Evolutionary conservation across 2,329 filamentous ascomycete species (phyloP), one percentile per base, ranked within the genome.

Genomic region (Exserohilum rostratum): DNA sequence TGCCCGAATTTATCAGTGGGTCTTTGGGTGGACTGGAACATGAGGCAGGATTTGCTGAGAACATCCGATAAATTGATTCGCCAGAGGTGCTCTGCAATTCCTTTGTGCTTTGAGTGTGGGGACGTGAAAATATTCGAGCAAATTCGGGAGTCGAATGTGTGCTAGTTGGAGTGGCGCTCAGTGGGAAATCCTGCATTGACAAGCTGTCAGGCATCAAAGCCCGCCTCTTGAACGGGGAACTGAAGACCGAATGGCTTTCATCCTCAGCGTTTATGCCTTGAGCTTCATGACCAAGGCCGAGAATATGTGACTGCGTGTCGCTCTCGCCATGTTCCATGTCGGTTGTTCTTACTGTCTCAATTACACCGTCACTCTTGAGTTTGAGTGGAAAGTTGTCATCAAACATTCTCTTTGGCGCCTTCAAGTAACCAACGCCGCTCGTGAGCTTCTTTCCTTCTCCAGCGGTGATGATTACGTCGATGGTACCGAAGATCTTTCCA

Each of bases 381-480:
- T 29, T 18, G 2, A 62, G 15, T 12, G 52, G 29, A 37, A 59
- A 73, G 29, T 57, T 58, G 5, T 58, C 46, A 35, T 72, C 70
- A 5, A 31, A 18, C 46, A 73, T 54, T 27, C 66, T 61, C 31
- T 58, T 58, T 20, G 71, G 70, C 11, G 46, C 45, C 39, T 64
- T 68, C 12, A 70, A 25, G 44, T 71, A 72, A n/a, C 33, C 46
- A 11, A 44, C 48, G 11, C 60, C 64, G 11, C 43, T 55, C 0
- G 57, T 63, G n/a, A 66, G 12, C 40, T 73, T 74, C 50, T 50
- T 67, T 6, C 71, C 70, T 7, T 46, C 29, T 18, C 72, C 71
- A 33, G 64, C 61, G 2, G 70, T 70, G 37, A 75, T 62, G n/a
- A 74, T 43, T 0, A 78, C 71, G 55, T 79, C 77, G 12, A 79